Evolutionary conservation across 257 asterid genomes (phyloP).

Genomic region (Salvia splendens): DNA sequence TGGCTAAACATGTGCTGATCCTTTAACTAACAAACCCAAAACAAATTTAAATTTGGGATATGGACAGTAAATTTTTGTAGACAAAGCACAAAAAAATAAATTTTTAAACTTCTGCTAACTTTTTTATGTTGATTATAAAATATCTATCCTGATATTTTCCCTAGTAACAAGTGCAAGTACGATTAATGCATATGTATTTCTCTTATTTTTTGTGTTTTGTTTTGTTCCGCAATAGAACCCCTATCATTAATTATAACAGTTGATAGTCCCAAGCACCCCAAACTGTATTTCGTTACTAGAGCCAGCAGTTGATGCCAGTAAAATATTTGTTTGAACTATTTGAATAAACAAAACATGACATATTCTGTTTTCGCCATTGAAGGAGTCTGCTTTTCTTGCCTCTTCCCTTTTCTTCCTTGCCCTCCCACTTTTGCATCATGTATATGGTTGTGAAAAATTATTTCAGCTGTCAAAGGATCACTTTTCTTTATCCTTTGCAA

Average conservation of each 20-base stretch:
- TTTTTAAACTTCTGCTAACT: background rate
- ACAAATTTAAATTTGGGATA: background rate
- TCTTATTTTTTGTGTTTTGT: background rate
- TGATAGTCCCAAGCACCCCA: no score
- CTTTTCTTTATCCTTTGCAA: constrained; percentile 32
- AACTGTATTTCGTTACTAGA: background rate
- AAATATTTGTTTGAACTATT: background rate
- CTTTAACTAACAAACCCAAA: background rate
- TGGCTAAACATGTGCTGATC: background rate
- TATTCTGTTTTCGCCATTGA: constrained; percentile 10
- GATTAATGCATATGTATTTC: background rate
- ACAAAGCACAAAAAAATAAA: background rate
- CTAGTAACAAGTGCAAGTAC: background rate
- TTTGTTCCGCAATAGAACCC: background rate
- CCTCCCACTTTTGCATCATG: constrained; percentile 26
- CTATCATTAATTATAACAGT: background rate
- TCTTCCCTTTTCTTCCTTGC: constrained; percentile 3
- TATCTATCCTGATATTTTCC: background rate
- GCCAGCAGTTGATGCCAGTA: background rate
- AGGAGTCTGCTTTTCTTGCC: background rate
- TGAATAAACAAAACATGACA: constrained; percentile 14
- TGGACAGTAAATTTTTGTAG: background rate
- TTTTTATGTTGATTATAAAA: background rate
- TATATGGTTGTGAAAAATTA: constrained; percentile 30
- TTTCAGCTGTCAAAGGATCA: constrained; percentile 29